Conservation (phyloP, 176 grass and related monocot genomes). For the Cymbopogon citratus region DNA sequence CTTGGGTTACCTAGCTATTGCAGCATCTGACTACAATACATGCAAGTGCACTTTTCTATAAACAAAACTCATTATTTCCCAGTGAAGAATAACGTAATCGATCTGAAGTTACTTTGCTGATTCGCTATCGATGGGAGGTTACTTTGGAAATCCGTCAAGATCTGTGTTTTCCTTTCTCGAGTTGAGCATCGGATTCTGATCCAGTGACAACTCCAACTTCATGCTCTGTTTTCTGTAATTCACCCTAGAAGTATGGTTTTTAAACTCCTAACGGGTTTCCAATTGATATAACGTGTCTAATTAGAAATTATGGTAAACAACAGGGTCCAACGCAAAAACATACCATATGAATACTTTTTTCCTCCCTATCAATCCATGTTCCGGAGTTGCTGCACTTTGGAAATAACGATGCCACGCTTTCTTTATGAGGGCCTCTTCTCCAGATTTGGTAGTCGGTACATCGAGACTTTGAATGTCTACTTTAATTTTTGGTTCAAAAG, state of each 20-base stretch:
- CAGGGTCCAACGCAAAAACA: too few relatives aligned
- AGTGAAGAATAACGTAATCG: not conserved
- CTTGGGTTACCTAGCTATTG: not conserved
- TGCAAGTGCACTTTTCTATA: not conserved
- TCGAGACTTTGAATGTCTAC: not conserved
- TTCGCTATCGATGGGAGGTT: too few relatives aligned
- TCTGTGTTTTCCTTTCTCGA: too few relatives aligned
- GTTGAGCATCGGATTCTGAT: not conserved
- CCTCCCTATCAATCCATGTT: not conserved
- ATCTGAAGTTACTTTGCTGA: too few relatives aligned
- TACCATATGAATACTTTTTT: too few relatives aligned
- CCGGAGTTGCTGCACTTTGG: slow-evolving; percentile 21
- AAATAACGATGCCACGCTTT: not conserved
- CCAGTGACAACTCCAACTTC: not conserved
- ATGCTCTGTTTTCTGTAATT: too few relatives aligned
- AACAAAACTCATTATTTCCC: not conserved
- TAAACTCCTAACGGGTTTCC: too few relatives aligned
- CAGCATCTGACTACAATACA: too few relatives aligned
- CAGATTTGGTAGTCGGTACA: not conserved
- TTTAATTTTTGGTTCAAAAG: slow-evolving; percentile 21
- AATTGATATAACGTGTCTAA: too few relatives aligned
- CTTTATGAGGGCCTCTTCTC: not conserved
- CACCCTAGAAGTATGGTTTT: too few relatives aligned
- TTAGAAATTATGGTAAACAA: too few relatives aligned
- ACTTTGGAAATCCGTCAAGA: not conserved